Evolutionary conservation across 2,329 filamentous ascomycete genomes (phyloP).

Genomic region (Chaetothyriales sp.): DNA sequence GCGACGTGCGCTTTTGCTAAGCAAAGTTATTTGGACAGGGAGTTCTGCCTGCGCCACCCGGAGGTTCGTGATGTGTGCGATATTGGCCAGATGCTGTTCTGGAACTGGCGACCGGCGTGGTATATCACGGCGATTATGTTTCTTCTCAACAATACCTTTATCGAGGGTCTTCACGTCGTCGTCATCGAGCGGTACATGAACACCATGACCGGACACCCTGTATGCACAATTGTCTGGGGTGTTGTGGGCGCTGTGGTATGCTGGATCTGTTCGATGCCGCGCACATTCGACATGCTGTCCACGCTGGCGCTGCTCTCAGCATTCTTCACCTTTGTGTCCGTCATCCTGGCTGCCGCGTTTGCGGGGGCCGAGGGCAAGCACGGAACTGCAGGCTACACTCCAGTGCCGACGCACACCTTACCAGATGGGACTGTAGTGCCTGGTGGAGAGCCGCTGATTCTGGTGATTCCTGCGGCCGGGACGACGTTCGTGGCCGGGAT

Average conservation of each 20-base stretch:
- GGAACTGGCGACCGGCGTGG: conserved; percentile 60
- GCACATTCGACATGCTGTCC: conserved; percentile 68
- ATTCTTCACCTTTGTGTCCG: conserved; percentile 77
- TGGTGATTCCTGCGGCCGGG: conserved; percentile 49
- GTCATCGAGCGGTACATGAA: conserved; percentile 40
- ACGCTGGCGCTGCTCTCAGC: conserved; percentile 67
- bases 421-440: conserved; percentile 16
- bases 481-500: conserved; percentile 72
- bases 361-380: conserved; percentile 54
- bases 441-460: conserved; percentile 50
- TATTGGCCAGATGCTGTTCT: conserved; percentile 90
- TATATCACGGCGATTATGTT: conserved; percentile 69
- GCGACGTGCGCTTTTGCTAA: too few relatives aligned
- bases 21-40: too few relatives aligned
- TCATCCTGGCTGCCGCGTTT: conserved; percentile 71
- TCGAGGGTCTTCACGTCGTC: conserved; percentile 38
- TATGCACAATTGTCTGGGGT: conserved; percentile 69
- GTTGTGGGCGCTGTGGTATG: conserved; percentile 60
- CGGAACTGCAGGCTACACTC: conserved; percentile 50
- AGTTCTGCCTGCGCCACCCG: conserved; percentile 80
- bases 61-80: conserved; percentile 88
- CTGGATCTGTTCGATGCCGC: conserved; percentile 64
- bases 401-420: conserved; percentile 27
- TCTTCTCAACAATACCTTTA: conserved; percentile 84
- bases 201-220: conserved; percentile 58